Evolutionary conservation across 2,329 filamentous ascomycete genomes (phyloP), one percentile per base, ranked within the genome.

Genomic region (Pyrenochaeta sp.): DNA sequence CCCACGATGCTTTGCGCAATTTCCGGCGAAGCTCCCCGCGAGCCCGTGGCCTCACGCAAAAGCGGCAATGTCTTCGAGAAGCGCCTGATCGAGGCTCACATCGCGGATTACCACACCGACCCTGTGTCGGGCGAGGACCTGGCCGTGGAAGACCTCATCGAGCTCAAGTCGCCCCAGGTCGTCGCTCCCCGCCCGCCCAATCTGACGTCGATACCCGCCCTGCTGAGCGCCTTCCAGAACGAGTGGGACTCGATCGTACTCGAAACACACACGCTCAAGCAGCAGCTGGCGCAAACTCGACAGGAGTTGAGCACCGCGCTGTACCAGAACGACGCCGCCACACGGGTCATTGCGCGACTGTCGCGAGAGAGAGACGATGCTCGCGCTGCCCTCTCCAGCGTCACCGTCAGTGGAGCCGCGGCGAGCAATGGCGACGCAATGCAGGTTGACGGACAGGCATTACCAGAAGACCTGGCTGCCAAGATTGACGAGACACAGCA

Each of bases 281-380:
- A 96, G 72, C 90, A 96, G 68, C 79, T 99, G 51, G 82, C 87
- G 37, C 89, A 96, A 69, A 96, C 92, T 28, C 82, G 93, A 55
- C 92, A 96, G 74, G 94, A 99, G 77, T 83, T 99, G 43, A 90
- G 90, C 43, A 94, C 90, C 1, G 90, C 94, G 0, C 80, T 99
- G 17, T 99, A 99, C 74, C 93, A 97, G 74, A 90, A 97, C 62
- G 94, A 99, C 78, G 93, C 94, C 2, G 94, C 94, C n/a, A 86
- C 96, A 35, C 83, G 94, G 52, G 94, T 99, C 35, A 96, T 99
- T 73, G 91, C 91, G 55, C 84, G 93, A 34, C 71, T 99, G 69
- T 88, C 89, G n/a, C 87, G 84, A 68, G 94, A 99, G 78, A 80
- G 94, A 52, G 92, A 99, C 63, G 92, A 97, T 72, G 92, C 94